These are phyloP conservation scores for Sphenostylis stenocarpa DNA, from an alignment of 306 rosid species.

Conservation along the genomic window DNA sequence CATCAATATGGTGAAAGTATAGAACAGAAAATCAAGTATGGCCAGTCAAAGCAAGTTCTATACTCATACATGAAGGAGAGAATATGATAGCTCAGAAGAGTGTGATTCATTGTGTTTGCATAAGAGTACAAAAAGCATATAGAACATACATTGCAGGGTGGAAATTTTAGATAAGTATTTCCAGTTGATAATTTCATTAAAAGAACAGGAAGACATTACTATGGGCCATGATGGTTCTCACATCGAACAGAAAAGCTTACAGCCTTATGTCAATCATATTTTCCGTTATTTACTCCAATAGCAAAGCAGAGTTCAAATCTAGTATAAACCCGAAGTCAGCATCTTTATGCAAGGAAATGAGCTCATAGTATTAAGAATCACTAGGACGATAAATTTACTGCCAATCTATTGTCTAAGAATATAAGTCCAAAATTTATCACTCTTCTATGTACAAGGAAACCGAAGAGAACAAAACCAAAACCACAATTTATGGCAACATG, in stretches of 20 bases:
- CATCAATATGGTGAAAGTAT: background rate
- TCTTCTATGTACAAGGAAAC: background rate
- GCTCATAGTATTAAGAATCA: background rate
- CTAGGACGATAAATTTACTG: background rate
- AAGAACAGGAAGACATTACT: background rate
- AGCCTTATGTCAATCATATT: constrained; percentile 1
- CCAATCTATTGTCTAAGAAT: background rate
- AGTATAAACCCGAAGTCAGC: background rate
- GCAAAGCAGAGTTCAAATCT: constrained; percentile 4
- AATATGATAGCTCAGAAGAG: too few relatives aligned
- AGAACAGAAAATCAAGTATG: constrained; percentile 3
- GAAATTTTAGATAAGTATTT: background rate
- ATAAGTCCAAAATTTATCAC: background rate
- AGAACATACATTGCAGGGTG: background rate
- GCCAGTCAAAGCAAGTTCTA: background rate
- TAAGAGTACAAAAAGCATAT: background rate
- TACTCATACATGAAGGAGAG: background rate
- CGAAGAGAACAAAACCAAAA: background rate
- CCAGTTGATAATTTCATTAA: background rate
- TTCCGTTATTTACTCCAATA: background rate
- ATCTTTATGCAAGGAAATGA: background rate
- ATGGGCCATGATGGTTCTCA: background rate
- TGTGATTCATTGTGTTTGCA: background rate
- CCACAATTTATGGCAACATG: too few relatives aligned
- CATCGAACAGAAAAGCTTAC: background rate